phyloP scores from a whole-genome alignment of 2,329 filamentous ascomycete species.

The Simplicillium aogashimaense region DNA sequence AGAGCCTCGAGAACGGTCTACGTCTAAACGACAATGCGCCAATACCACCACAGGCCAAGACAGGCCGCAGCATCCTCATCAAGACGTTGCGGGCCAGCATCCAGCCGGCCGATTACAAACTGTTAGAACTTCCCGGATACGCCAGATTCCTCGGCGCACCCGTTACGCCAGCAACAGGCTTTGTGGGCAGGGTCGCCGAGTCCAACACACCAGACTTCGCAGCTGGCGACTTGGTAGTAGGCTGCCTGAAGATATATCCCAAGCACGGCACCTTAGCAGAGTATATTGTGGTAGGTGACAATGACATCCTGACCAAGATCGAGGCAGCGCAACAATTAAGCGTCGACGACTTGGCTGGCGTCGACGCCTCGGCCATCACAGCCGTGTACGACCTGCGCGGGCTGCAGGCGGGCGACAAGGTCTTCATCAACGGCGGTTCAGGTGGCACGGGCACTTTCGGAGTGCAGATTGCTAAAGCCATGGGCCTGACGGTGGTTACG shows the following conservation, averaged over 20 bases:
- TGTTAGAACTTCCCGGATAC: slow-evolving; percentile 30
- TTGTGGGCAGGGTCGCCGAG: slow-evolving; percentile 36
- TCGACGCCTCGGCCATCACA: slow-evolving; percentile 34
- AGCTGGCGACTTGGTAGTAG: slow-evolving; percentile 31
- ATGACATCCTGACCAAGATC: slow-evolving; percentile 21
- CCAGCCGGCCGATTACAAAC: slow-evolving; percentile 42
- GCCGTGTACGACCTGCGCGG: slow-evolving; percentile 39
- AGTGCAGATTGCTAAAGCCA: slow-evolving; percentile 54
- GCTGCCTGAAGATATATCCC: slow-evolving; percentile 10
- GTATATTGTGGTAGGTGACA: slow-evolving; percentile 24
- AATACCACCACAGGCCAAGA: too few species aligned
- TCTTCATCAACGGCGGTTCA: slow-evolving; percentile 57
- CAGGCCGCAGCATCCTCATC: too few species aligned
- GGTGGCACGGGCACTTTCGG: slow-evolving; percentile 52
- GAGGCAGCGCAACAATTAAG: slow-evolving; percentile 18
- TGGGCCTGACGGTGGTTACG: slow-evolving; percentile 51
- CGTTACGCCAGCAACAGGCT: slow-evolving; percentile 38
- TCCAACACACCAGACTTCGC: slow-evolving; percentile 17
- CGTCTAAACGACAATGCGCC: too few species aligned
- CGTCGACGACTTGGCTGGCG: slow-evolving; percentile 29
- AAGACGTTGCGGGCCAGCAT: slow-evolving; percentile 10
- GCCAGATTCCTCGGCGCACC: slow-evolving; percentile 22
- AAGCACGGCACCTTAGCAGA: slow-evolving; percentile 31
- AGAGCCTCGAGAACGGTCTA: too few species aligned
- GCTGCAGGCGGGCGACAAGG: slow-evolving; percentile 38